Percentiles rank a stretch among this genome's conserved stretches.
Conservation (phyloP, 805 yeast genomes). For the Kodamaea jinghongensis region DNA sequence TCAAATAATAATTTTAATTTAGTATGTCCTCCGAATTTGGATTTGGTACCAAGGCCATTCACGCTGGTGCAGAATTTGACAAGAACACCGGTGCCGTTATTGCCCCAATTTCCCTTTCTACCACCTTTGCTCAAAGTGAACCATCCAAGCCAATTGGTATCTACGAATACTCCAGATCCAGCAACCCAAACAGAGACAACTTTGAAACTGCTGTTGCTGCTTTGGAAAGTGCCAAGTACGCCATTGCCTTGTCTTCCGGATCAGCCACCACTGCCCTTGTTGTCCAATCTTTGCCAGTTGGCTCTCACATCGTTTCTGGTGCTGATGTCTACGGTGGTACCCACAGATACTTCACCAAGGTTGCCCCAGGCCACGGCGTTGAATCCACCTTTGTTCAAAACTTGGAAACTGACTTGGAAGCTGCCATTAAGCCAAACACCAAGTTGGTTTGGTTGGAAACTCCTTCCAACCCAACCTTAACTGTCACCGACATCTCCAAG, state of each 20-base stretch:
- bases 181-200: slow-evolving; percentile 82
- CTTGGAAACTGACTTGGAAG: slow-evolving; percentile 56
- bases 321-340: slow-evolving; percentile 93
- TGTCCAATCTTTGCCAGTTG: slow-evolving; percentile 68
- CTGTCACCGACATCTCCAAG: slow-evolving; percentile 68
- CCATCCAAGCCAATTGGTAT: slow-evolving; percentile 77
- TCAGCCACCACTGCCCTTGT: slow-evolving; percentile 80
- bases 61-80: slow-evolving; percentile 73
- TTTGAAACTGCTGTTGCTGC: slow-evolving; percentile 78
- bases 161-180: slow-evolving; percentile 82
- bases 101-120: slow-evolving; percentile 76
- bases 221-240: slow-evolving; percentile 71
- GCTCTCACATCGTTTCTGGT: slow-evolving; percentile 71
- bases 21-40: slow-evolving; percentile 28
- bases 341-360: slow-evolving; percentile 85
- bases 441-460: slow-evolving; percentile 84
- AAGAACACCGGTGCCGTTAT: slow-evolving; percentile 82
- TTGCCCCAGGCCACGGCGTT: slow-evolving; percentile 77
- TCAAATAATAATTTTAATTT: not conserved
- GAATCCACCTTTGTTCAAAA: slow-evolving; percentile 64
- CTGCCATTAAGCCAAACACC: slow-evolving; percentile 58
- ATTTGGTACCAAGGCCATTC: slow-evolving; percentile 82
- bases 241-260: slow-evolving; percentile 80
- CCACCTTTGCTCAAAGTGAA: slow-evolving; percentile 78
- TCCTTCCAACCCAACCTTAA: slow-evolving; percentile 84